These are phyloP conservation scores for Penicillium chermesinum DNA, from an alignment of 495 filamentous ascomycete genomes.

Conservation along the genomic window DNA sequence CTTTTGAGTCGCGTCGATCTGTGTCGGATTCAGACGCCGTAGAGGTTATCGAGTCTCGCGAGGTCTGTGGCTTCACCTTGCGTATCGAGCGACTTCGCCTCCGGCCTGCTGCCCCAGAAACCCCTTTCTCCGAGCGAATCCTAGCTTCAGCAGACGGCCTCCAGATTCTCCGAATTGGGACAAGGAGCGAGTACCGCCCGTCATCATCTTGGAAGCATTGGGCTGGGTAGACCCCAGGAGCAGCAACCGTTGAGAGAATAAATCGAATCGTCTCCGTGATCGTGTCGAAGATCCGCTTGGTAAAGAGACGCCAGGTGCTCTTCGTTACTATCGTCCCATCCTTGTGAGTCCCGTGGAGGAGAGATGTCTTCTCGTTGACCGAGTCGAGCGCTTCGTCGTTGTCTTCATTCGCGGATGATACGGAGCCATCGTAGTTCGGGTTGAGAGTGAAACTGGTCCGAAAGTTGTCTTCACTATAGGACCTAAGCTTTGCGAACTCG, in stretches of 20 bases:
- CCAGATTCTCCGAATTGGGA: constrained; percentile 55
- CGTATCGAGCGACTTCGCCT: constrained; percentile 34
- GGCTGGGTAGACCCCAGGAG: constrained; percentile 74
- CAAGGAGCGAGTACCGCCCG: constrained; percentile 69
- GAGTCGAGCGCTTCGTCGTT: constrained; percentile 27
- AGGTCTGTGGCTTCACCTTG: constrained; percentile 31
- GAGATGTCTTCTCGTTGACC: constrained; percentile 63
- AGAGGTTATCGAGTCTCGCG: constrained; percentile 37
- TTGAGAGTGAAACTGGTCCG: constrained; percentile 27
- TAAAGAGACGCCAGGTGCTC: constrained; percentile 38
- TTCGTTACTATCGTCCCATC: constrained; percentile 56
- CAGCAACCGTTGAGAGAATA: constrained; percentile 70
- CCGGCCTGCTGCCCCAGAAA: constrained; percentile 22
- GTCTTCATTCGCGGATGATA: constrained; percentile 24
- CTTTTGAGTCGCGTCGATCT: constrained; percentile 27
- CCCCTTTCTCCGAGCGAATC: constrained; percentile 25
- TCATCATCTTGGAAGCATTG: constrained; percentile 75
- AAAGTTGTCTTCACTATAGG: constrained; percentile 41
- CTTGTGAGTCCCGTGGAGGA: constrained; percentile 40
- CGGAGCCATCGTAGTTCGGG: constrained; percentile 32
- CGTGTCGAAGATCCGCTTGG: constrained; percentile 44
- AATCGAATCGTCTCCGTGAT: constrained; percentile 65
- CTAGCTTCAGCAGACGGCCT: constrained; percentile 28
- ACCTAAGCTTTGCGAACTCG: constrained; percentile 45
- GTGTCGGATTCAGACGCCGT: constrained; percentile 48